Evolutionary conservation across 495 filamentous ascomycete species (phyloP).

Genomic region (Neurospora intermedia): DNA sequence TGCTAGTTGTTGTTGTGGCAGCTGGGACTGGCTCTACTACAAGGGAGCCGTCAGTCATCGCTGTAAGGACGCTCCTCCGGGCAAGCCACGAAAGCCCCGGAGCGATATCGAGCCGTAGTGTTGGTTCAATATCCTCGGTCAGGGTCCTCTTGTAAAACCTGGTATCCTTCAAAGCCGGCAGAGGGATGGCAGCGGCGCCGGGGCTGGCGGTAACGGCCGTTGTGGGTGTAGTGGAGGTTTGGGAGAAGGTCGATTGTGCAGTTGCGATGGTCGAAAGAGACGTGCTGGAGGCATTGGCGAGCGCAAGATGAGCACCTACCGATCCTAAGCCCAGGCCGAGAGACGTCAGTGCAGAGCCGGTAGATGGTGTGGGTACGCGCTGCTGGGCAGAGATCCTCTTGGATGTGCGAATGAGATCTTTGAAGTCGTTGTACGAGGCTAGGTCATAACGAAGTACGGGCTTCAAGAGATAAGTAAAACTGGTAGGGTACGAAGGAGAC

Average conservation of each 20-base stretch:
- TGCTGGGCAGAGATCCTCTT: conserved; percentile 38
- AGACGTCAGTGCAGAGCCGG: conserved; percentile 17
- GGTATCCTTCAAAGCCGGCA: conserved; percentile 63
- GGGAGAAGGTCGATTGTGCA: conserved; percentile 33
- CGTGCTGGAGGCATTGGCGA: conserved; percentile 26
- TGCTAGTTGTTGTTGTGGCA: conserved; percentile 22
- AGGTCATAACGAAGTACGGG: conserved; percentile 77
- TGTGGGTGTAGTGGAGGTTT: conserved; percentile 41
- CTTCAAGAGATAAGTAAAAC: conserved; percentile 71
- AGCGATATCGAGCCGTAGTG: conserved; percentile 74
- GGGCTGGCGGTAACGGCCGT: conserved; percentile 35
- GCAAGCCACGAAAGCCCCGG: conserved; percentile 91
- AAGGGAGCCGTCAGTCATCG: conserved; percentile 76
- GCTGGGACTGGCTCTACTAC: conserved; percentile 79
- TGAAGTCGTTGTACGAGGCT: conserved; percentile 73
- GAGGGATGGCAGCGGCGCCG: conserved; percentile 11
- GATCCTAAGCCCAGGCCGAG: conserved; percentile 43
- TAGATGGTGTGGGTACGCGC: conserved; percentile 9
- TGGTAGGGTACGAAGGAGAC: conserved; percentile 69
- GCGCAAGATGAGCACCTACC: conserved; percentile 21
- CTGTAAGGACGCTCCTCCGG: conserved; percentile 66
- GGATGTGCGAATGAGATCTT: conserved; percentile 58
- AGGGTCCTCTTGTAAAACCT: conserved; percentile 86
- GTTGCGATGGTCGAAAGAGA: conserved; percentile 31
- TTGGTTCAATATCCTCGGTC: conserved; percentile 88